These are phyloP conservation scores for Saccharomycopsis sp. DNA, from an alignment of 805 yeast species.

Conservation along the genomic window DNA sequence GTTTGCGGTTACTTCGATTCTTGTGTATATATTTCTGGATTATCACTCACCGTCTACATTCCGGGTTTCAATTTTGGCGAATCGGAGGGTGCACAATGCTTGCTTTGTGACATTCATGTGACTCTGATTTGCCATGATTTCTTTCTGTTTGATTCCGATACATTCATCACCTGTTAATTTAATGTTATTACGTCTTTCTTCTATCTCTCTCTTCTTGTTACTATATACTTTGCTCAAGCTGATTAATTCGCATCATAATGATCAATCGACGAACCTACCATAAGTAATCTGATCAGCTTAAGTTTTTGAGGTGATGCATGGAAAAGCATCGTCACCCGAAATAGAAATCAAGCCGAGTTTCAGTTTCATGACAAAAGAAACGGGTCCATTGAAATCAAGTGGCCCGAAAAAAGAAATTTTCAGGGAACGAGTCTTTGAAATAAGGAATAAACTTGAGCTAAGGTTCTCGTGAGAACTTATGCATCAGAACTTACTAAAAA, in stretches of 20 bases:
- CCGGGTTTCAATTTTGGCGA: too few species aligned
- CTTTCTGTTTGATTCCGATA: not conserved
- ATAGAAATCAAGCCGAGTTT: not conserved
- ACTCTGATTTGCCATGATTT: too few species aligned
- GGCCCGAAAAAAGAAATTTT: not conserved
- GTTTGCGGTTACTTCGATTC: not conserved
- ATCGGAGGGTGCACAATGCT: too few species aligned
- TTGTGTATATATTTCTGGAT: not conserved
- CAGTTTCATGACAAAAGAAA: too few species aligned
- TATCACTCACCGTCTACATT: too few species aligned
- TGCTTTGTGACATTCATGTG: too few species aligned
- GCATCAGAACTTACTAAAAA: not conserved
- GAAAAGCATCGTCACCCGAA: not conserved
- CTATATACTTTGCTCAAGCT: not conserved
- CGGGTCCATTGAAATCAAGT: not conserved
- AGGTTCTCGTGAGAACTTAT: not conserved
- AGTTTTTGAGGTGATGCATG: not conserved
- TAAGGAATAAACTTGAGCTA: not conserved
- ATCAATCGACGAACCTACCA: not conserved
- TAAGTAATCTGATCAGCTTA: not conserved
- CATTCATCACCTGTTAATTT: not conserved
- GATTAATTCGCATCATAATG: not conserved
- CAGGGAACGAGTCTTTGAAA: not conserved
- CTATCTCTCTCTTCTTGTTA: not conserved
- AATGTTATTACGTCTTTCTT: too few species aligned